Evolutionary conservation across 441 rosid genomes (phyloP), one percentile per base, ranked within the genome.

Genomic region (Brassica balearica): DNA sequence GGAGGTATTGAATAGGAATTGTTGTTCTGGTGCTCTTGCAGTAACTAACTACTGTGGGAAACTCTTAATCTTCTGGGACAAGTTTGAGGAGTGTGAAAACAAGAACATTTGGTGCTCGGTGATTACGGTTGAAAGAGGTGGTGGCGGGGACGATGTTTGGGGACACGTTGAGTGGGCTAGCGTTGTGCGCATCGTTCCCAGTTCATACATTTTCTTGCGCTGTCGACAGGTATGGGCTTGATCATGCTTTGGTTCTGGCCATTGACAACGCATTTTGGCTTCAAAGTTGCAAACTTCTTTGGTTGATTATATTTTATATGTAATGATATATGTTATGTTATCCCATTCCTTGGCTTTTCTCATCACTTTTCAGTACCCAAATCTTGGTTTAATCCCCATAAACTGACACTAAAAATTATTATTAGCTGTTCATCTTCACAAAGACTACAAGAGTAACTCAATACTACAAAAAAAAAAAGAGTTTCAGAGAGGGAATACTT

Each of bases 41-140:
- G 81, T 90, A 91, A 85, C 84, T 2, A 82, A 86, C 85, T 71
- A 86, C 12, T 90, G 90, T 1, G 95, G 88, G 51, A 89, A 88
- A 53, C 74, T 92, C 82, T 72, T 83, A 66, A 20, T 41, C 69
- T 66, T 66, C n/a, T 66, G 69, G 55, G 69, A 66, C 32, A 41
- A 38, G 69, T 7, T 20, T 65, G 53, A n/a, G 69, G 34, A 10
- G 23, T 11, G 6, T 20, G 15, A 11, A 41, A 66, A 41, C 32
- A 66, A 66, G 32, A 41, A 66, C 69, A 66, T 66, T 20, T 66
- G 55, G 69, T 66, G 55, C 14, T 20, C 32, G 29, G 69, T 66
- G 29, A 11, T 66, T 66, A 29, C 17, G 1, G 17, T 66, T 41
- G 56, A 20, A 66, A 66, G 53, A 41, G 15, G 32, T 1, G 3